Evolutionary conservation across 2,329 filamentous ascomycete species (phyloP).

Genomic region (Colletotrichum cordylinicola): DNA sequence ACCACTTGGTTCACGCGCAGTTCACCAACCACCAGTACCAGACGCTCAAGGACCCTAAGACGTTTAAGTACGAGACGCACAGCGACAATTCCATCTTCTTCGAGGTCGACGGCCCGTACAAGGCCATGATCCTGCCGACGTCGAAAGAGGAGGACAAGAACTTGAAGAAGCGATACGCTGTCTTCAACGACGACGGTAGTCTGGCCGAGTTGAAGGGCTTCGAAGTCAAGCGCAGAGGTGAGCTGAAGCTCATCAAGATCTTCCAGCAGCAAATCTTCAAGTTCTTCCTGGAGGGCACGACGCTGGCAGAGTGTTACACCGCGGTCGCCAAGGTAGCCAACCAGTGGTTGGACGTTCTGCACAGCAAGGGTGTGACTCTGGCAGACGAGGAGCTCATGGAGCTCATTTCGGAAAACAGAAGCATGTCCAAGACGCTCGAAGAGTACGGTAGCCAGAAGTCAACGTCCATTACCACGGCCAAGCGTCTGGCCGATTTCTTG

Average conservation of each 20-base stretch:
- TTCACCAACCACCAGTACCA: slow-evolving; percentile 99
- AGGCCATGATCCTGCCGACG: slow-evolving; percentile 94
- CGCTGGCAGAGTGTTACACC: slow-evolving; percentile 85
- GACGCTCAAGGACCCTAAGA: slow-evolving; percentile 78
- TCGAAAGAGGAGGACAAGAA: slow-evolving; percentile 99
- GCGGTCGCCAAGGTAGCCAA: slow-evolving; percentile 96
- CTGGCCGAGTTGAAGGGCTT: slow-evolving; percentile 97
- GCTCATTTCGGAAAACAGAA: slow-evolving; percentile 99
- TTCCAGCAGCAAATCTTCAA: slow-evolving; percentile 99
- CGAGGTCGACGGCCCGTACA: slow-evolving; percentile 97
- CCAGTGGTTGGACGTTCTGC: slow-evolving; percentile 92
- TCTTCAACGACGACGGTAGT: slow-evolving; percentile 97
- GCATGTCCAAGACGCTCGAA: slow-evolving; percentile 95
- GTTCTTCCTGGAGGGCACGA: slow-evolving; percentile 93
- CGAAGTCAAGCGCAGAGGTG: slow-evolving; percentile 95
- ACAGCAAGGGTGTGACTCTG: slow-evolving; percentile 85
- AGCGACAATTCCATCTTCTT: slow-evolving; percentile 99
- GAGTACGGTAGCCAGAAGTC: slow-evolving; percentile 97
- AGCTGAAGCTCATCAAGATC: slow-evolving; percentile 99
- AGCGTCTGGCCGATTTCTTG: slow-evolving; percentile 91
- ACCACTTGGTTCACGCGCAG: slow-evolving; percentile 90
- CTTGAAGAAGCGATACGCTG: slow-evolving; percentile 97
- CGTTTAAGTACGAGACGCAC: slow-evolving; percentile 92
- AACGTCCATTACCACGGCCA: slow-evolving; percentile 98
- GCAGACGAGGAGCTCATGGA: slow-evolving; percentile 98